Evolutionary conservation across 768 basidiomycete species (phyloP), one percentile per base, ranked within the genome.

Genomic region (Leccinum subtestaceum): DNA sequence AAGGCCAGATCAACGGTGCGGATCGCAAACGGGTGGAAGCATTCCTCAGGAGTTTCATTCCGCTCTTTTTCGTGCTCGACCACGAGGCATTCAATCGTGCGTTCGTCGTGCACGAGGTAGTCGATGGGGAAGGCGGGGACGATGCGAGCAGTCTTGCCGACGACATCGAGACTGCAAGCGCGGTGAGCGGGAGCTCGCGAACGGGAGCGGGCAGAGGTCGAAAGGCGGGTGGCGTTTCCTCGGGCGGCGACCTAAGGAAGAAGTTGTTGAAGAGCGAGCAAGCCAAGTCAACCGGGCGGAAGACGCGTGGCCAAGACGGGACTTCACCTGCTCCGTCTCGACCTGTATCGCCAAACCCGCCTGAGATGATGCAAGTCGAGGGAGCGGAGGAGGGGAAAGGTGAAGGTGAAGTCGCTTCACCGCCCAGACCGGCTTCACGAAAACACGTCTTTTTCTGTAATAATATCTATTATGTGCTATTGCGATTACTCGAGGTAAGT

Each of bases 401-500:
- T 2, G 64, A 64, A 38, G 59, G 38, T 43, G 66, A 67, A 38
- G 17, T 36, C 6, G 8, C 40, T 32, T 40, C 55, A 19, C 71
- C 71, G n/a, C 71, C 72, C 53, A 68, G 72, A 19, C 60, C 63
- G 0, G 71, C 73, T 0, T 70, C 83, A 57, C 80, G 81, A 52
- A 80, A 82, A 56, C 76, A 73, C 49, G 81, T 85, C 36, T 94
- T 98, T 75, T 98, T 93, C 74, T 86, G 87, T 59, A 98, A 97
- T 74, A 93, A 91, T 19, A 80, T 86, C 23, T 93, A 93, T 68
- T 99, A 98, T 76, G 83, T 84, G 10, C 75, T 98, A 23, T 74
- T 98, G 65, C 84, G 96, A 34, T 77, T 95, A 52, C 72, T 98
- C 45, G 90, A 98, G 86, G 96, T 94, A 59, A 51, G 87, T 71